Evolutionary conservation across 805 yeast genomes (phyloP), one percentile per base, ranked within the genome.

Genomic region (Vanderwaltozyma polyspora): DNA sequence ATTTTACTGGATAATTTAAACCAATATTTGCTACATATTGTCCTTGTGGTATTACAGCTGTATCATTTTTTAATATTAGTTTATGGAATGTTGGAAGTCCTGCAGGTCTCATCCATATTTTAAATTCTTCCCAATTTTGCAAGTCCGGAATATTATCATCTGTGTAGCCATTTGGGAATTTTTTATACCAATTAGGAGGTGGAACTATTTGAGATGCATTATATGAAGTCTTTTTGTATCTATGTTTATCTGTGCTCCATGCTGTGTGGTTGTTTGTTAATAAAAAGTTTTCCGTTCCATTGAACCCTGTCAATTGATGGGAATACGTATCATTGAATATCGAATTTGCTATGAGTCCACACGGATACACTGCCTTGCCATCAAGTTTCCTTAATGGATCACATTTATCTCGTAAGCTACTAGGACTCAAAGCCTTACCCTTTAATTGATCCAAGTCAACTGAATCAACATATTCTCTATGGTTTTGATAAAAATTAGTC

Each of bases 401-500:
- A 33, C 65, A 61, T 36, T 59, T 63, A 31, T 57, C 49, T 33
- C 62, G 67, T 14, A 91, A 56, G 31, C 62, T 67, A 24, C 58
- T 65, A 3, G 63, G 63, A 0, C 67, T 33, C 6, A 80, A 76
- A 3, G 86, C 83, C 19, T 70, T 55, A 3, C 98, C 98, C 39
- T 75, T 73, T 33, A 89, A 55, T 60, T 89, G 98, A 27, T 70
- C 66, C 56, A 79, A 71, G 55, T 86, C 93, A 57, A 70, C 81
- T 9, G 94, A 80, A 42, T 76, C 78, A 23, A 89, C 95, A 53
- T 86, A 91, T 42, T 91, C 82, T 41, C 98, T 74, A 62, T 89
- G 97, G 58, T 91, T 89, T 57, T 91, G 97, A 58, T 71, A 86
- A 58, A 86, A 91, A 54, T 85, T 85, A 22, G 96, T 86, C 50